Percentiles rank a stretch among this genome's conserved stretches.
Conservation (phyloP, 306 rosid species). For the Biancaea sappan region DNA sequence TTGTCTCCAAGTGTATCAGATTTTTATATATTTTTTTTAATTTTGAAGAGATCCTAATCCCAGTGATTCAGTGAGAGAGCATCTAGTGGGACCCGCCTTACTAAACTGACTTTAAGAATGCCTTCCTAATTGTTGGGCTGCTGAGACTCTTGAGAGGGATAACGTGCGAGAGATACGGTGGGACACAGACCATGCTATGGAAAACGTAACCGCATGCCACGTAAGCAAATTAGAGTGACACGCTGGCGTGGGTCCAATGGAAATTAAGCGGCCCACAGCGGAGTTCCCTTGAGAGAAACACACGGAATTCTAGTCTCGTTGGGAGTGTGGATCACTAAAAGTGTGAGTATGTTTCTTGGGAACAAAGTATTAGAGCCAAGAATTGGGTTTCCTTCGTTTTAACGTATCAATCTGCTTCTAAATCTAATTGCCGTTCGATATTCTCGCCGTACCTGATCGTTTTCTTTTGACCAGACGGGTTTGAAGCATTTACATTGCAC, state of each 20-base stretch:
- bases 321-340: background rate
- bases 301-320: background rate
- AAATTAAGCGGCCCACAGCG: background rate
- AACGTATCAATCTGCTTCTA: background rate
- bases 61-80: background rate
- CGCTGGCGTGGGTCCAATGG: constrained; percentile 13
- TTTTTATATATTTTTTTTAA: too few species aligned
- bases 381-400: background rate
- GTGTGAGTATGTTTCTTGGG: background rate
- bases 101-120: background rate
- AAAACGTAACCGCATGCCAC: background rate
- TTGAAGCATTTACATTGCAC: background rate
- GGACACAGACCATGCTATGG: background rate
- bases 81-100: background rate
- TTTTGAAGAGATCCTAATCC: too few species aligned
- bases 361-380: background rate
- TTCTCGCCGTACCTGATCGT: background rate
- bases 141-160: background rate
- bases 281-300: background rate
- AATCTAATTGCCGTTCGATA: background rate
- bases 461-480: background rate
- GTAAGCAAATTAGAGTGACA: background rate
- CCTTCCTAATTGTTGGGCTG: background rate
- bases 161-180: background rate
- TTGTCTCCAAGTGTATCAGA: too few species aligned